A percentile compares a stretch with the other conserved stretches of the same genome.
Evolutionary conservation across 345 rosid genomes (phyloP).

Genomic region (Boechera stricta): DNA sequence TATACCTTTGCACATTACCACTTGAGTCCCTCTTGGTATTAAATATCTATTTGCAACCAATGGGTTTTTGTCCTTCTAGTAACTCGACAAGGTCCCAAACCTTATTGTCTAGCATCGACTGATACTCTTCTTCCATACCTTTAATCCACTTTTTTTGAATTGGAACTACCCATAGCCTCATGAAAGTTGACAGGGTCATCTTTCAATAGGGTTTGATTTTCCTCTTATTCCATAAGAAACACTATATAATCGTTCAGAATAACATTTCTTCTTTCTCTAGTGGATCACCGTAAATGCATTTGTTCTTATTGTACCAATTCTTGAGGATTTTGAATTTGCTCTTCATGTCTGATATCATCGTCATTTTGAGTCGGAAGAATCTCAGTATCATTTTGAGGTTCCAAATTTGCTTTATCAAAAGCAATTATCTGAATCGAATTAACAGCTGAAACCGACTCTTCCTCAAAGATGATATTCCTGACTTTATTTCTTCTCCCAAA

Average conservation of each 20-base stretch:
- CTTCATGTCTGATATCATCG: neutral
- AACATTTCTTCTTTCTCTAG: neutral
- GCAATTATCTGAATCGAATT: no score
- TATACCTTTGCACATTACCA: neutral
- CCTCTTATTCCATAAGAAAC: neutral
- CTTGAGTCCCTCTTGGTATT: neutral
- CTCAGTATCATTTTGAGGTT: no score
- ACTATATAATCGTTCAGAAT: neutral
- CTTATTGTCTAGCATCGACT: neutral
- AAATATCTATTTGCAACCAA: conserved; percentile 19
- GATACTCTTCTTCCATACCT: neutral
- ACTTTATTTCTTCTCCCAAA: no score
- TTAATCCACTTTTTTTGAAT: neutral
- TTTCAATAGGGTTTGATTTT: neutral
- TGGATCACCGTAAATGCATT: neutral
- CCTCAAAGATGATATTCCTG: no score
- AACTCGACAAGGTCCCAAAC: neutral
- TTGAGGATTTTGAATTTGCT: neutral
- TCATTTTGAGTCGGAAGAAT: no score
- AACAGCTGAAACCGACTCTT: no score
- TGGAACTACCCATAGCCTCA: neutral
- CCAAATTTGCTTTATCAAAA: no score
- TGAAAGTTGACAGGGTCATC: conserved; percentile 1
- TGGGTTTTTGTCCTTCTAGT: neutral
- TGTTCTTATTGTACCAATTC: neutral